Evolutionary conservation across 208 protist genomes (phyloP), one percentile per base, ranked within the genome.

Genomic region (Phytomonas sp.): DNA sequence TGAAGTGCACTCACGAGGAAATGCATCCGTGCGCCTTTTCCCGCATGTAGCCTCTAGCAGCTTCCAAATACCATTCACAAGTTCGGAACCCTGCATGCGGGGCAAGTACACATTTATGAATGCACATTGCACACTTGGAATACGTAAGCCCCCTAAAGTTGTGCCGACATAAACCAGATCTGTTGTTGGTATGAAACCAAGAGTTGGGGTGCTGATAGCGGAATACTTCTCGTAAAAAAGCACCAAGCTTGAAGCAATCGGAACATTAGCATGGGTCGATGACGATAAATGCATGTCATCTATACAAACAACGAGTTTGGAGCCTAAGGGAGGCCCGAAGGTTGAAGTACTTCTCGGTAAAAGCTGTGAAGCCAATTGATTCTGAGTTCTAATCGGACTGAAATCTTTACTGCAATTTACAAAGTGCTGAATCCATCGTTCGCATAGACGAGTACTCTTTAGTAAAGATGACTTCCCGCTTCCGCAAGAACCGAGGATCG

Each of bases 281-380:
- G 70, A 79, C 10, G 78, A 78, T 36, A 93, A 69, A 69, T 93
- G 82, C n/a, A 93, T 73, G 77, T 95, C 90, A 66, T 95, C 90
- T 31, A 95, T 86, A 75, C 84, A 92, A 32, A 95, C 76, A 3
- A 93, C 78, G n/a, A 95, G 73, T 26, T 82, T 86, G 23, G 79
- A 77, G 11, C 87, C 90, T 19, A 88, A 42, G 37, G 75, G 77
- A 33, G 90, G 87, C 4, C 82, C 81, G 75, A 89, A 87, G 29
- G 62, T 29, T 19, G 81, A 82, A 61, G 72, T 78, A 67, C 84
- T 83, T 60, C 82, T 76, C 49, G 71, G 67, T 33, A 76, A 63
- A 14, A 95, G 73, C 66, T 75, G 68, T 26, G 56, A 63, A n/a
- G 79, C 69, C 40, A 95, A 88, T 23, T 66, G 75, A 40, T 92